Conservation (phyloP, 2,329 filamentous ascomycete species). For the Fusarium avenaceum region DNA sequence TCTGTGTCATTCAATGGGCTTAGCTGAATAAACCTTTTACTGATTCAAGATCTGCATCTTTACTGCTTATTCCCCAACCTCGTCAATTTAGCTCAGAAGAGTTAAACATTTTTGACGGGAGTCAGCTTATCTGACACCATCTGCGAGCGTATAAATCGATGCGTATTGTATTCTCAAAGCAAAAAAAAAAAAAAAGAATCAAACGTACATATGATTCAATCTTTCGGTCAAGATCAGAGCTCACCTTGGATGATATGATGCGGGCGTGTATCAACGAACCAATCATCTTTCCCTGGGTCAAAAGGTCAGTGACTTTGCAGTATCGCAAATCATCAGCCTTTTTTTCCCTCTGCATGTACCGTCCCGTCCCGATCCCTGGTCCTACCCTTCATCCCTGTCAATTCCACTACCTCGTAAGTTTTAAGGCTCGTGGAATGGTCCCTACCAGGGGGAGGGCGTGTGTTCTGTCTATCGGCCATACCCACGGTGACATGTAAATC, state of each 20-base stretch:
- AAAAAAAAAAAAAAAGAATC: too few relatives aligned
- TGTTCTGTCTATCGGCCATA: constrained; percentile 14
- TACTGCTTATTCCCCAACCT: constrained; percentile 4
- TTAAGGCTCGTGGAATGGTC: background rate
- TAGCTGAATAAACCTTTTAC: background rate
- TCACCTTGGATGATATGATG: constrained; percentile 15
- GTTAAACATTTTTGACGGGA: constrained; percentile 35
- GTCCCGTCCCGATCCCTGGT: constrained; percentile 42
- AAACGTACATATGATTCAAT: constrained; percentile 2
- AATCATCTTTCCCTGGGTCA: background rate
- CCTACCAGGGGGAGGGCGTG: constrained; percentile 25
- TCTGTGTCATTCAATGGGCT: background rate
- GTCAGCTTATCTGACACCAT: constrained; percentile 47
- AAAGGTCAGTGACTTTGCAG: constrained; percentile 2
- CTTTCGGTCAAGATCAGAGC: constrained; percentile 30
- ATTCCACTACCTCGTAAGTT: constrained; percentile 31
- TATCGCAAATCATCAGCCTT: constrained; percentile 9
- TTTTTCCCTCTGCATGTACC: constrained; percentile 28
- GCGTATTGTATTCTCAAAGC: background rate
- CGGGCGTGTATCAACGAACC: constrained; percentile 18
- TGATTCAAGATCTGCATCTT: constrained; percentile 3
- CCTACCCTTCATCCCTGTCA: background rate
- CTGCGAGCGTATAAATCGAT: constrained; percentile 11
- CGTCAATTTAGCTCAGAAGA: constrained; percentile 26
- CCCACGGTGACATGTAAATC: constrained; percentile 26